Percentiles rank a stretch among this genome's conserved stretches.
These are phyloP conservation scores for Sordaria brevicollis DNA, from an alignment of 495 filamentous ascomycete genomes.

Conservation along the genomic window DNA sequence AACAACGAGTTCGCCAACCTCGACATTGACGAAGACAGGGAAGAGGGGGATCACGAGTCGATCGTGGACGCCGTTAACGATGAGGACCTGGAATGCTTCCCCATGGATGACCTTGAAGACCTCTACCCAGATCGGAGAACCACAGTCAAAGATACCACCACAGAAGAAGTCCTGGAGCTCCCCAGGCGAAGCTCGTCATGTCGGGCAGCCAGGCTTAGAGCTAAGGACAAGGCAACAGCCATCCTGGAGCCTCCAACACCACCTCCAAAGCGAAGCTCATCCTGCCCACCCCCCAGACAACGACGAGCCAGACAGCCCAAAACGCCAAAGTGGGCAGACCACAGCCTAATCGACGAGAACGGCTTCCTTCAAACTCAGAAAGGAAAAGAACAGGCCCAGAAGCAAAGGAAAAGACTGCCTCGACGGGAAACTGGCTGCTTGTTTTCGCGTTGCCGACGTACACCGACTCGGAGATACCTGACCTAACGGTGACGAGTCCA, in stretches of 20 bases:
- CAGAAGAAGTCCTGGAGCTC: too few relatives aligned
- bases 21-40: background rate
- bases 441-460: background rate
- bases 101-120: background rate
- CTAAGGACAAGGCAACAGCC: too few relatives aligned
- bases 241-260: too few relatives aligned
- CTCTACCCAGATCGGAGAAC: background rate
- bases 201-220: too few relatives aligned
- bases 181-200: too few relatives aligned
- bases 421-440: background rate
- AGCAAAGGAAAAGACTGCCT: background rate
- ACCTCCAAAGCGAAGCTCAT: too few relatives aligned
- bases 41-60: background rate
- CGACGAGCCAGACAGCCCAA: background rate
- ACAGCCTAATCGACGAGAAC: background rate
- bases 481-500: too few relatives aligned
- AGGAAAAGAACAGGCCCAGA: background rate
- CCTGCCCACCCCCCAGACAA: too few relatives aligned
- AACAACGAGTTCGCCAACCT: too few relatives aligned
- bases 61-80: background rate
- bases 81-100: background rate
- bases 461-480: too few relatives aligned
- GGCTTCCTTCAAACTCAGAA: background rate
- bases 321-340: background rate
- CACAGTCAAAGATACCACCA: too few relatives aligned